Percentiles rank a stretch among this genome's conserved stretches.
Conservation (phyloP, 2,329 filamentous ascomycete species). For the Aureobasidium subglaciale region DNA sequence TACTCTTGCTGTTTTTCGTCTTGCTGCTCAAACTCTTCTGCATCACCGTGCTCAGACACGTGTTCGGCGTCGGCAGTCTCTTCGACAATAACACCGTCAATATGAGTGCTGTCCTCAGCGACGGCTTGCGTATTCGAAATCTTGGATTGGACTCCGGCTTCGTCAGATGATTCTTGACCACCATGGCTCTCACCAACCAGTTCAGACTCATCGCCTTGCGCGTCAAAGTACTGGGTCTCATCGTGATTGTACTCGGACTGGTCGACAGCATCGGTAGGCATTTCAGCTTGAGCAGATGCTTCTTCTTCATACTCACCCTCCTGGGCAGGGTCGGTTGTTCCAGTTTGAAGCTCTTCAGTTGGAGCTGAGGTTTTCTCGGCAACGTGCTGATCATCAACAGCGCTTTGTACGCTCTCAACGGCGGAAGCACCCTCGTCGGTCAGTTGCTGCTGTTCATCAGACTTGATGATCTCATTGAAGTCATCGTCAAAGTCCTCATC, state of each 20-base stretch:
- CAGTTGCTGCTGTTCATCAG: not conserved
- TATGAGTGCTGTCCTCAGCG: not conserved
- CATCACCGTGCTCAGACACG: slow-evolving; percentile 1
- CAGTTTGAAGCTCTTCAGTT: not conserved
- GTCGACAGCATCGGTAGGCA: not conserved
- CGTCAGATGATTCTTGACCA: slow-evolving; percentile 8
- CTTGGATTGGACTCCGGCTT: not conserved
- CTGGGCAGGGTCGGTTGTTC: not conserved
- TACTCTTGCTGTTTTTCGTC: not conserved
- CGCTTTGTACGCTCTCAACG: not conserved
- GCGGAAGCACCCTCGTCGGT: not conserved
- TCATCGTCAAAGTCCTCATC: slow-evolving; percentile 15
- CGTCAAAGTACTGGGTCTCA: slow-evolving; percentile 7
- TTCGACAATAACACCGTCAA: slow-evolving; percentile 7
- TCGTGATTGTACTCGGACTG: slow-evolving; percentile 5
- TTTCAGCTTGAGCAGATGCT: not conserved
- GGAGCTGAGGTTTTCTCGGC: not conserved
- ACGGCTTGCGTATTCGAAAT: not conserved
- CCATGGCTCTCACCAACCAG: not conserved
- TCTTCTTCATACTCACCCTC: slow-evolving; percentile 3
- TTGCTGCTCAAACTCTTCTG: not conserved
- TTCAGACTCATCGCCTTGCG: not conserved
- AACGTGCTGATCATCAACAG: not conserved
- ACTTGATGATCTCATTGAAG: slow-evolving; percentile 3
- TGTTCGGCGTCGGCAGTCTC: slow-evolving; percentile 1